Percentiles rank a stretch among this genome's conserved stretches.
These are phyloP conservation scores for Elaphomyces granulatus DNA, from an alignment of 495 filamentous ascomycete genomes.

Conservation along the genomic window DNA sequence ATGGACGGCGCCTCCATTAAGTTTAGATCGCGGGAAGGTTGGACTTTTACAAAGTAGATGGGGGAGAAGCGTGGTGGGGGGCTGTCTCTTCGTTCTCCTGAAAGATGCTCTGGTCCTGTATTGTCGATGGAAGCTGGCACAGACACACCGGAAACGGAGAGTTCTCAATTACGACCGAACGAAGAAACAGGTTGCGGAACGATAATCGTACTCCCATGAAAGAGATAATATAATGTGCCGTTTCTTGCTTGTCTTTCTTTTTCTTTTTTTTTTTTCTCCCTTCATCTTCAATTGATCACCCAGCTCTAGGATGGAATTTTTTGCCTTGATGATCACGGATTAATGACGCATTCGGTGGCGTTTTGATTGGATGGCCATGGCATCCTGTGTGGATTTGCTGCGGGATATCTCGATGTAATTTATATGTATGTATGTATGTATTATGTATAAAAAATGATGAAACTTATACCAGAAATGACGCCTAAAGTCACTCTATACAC, in stretches of 20 bases:
- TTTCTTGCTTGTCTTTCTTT: neutral
- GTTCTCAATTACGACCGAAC: conserved; percentile 48
- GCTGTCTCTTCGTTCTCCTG: conserved; percentile 63
- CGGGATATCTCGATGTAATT: neutral
- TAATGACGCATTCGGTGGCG: neutral
- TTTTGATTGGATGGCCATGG: neutral
- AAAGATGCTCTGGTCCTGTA: conserved; percentile 65
- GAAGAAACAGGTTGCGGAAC: conserved; percentile 21
- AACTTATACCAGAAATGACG: too few species aligned
- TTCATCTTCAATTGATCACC: neutral
- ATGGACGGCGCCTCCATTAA: conserved; percentile 38
- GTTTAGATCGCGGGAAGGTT: conserved; percentile 24
- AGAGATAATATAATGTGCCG: too few species aligned
- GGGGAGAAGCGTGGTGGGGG: conserved; percentile 67
- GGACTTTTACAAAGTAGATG: conserved; percentile 61
- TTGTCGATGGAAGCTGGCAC: conserved; percentile 56
- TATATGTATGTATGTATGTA: neutral
- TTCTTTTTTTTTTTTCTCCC: neutral
- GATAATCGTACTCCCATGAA: conserved; percentile 1
- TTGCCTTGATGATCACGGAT: neutral
- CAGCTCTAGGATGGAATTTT: neutral
- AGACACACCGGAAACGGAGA: conserved; percentile 49
- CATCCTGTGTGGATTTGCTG: neutral
- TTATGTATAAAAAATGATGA: neutral
- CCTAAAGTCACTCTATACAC: too few species aligned